Base-by-base conservation (phyloP, 345 rosid genomes). In the Rhizophora mangle region DNA sequence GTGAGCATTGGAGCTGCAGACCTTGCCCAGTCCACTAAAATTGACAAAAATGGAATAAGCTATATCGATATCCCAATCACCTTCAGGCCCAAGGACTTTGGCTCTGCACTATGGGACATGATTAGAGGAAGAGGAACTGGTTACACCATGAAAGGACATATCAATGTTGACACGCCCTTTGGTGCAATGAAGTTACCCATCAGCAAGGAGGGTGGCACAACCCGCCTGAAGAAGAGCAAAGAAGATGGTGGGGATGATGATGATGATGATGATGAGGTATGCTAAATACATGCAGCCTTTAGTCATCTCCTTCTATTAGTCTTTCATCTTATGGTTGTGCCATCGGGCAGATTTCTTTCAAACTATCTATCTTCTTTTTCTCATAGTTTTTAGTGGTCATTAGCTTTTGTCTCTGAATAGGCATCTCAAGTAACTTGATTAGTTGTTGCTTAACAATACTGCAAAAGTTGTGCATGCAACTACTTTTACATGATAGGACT, bases 41-140 rank as follows among this genome's bases (percentile, higher is more conserved):
- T 95, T 31, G 92, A 72, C 0, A 95, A 95, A 76, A 88, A 90
- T 8, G 99, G 94, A 60, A 82, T 86, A 6, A 79, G 73, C 24
- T 51, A 62, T 59, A 47, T 95, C 19, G 88, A 90, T 7, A 68
- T 92, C 58, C 99, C 98, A 0, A 82, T 95, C 69, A 83, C 92
- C 59, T 95, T 95, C 73, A 82, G 83, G 83, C 99, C 99, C 24
- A 95, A 92, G 83, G 99, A 95, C 60, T 88, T 89, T 72, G 99
- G 99, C 65, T 90, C 99, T 9, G 96, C 99, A 1, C 86, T 95
- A 22, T 95, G 98, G 98, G 99, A 95, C 80, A 86, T 95, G 97
- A 95, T 95, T 10, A 86, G 94, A 69, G 99, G 99, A 52, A 95
- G 72, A 77, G 98, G 98, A 54, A 92, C 96, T 13, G 96, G 96